Base-by-base conservation (phyloP, 768 basidiomycete genomes). In the Cytidiella melzeri region DNA sequence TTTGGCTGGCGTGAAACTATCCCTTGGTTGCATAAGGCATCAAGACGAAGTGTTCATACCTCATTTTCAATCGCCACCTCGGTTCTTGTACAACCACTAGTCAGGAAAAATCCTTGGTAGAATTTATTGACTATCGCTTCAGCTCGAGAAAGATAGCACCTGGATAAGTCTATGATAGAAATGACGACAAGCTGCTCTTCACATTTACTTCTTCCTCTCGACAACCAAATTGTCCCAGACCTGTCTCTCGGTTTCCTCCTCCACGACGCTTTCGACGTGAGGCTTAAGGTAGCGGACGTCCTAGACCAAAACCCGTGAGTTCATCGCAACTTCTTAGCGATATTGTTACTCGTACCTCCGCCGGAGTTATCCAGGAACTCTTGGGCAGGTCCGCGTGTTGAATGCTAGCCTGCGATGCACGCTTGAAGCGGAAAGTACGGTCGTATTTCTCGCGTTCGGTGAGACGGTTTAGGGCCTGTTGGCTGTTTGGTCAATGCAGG, bases 241-340 rank as follows among this genome's bases (percentile, higher is more conserved):
- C 27, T 59, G 64, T 59, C 92, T 79, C 74, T 97, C 95, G 24
- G 71, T 66, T 36, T 86, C 75, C 70, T 97, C 94, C 55, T 74
- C 75, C 58, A 71, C 70, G 54, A 95, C 85, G 38, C 84, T 77
- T 52, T 73, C 57, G 36, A 98, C 80, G 64, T 85, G 79, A 24
- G 89, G 85, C 54, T 74, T 77, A 59, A 98, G 81, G 78, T 96
- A 98, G 51, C 92, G 88, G 55, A 77, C 67, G 66, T 98, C 95
- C 95, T 97, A 68, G 20, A 37, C 7, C 11, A 4, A 13, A 27
- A 5, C 19, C 27, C 15, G 5, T 37, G 21, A 9, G 46, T 26
- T n/a, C 27, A 49, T 4, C 3, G 12, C n/a, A 7, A 43, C 27
- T 7, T 44, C 4, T 19, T 9, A 27, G 21, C 19, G 20, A 5